Conservation (phyloP, 148 eudicot species). For the Tetragonia tetragonoides region DNA sequence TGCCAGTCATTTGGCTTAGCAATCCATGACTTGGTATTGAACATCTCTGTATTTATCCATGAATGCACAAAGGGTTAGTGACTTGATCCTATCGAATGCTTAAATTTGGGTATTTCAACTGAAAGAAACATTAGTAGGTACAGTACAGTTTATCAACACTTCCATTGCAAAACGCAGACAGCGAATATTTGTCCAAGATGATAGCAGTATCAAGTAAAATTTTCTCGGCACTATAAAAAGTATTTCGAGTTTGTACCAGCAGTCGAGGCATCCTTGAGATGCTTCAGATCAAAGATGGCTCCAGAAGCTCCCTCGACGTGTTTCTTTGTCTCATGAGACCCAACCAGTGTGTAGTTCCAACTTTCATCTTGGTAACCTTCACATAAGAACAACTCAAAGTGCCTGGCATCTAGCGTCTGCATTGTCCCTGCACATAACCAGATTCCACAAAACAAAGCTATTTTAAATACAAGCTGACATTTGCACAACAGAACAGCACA, state of each 20-base stretch:
- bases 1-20: constrained; percentile 78
- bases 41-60: constrained; percentile 36
- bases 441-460: constrained; percentile 1
- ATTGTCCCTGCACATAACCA: constrained; percentile 64
- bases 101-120: background rate
- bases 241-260: constrained; percentile 42
- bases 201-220: background rate
- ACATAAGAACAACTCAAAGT: constrained; percentile 75
- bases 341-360: constrained; percentile 70
- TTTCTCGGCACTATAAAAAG: background rate
- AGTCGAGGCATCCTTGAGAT: constrained; percentile 58
- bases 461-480: no score
- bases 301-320: constrained; percentile 64
- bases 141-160: background rate
- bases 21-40: constrained; percentile 72
- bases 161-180: background rate
- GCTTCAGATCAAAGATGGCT: constrained; percentile 66
- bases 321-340: constrained; percentile 58
- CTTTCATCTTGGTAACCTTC: constrained; percentile 62
- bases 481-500: background rate
- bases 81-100: background rate
- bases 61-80: background rate
- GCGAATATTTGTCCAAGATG: background rate
- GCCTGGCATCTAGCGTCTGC: constrained; percentile 89
- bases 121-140: background rate